A percentile compares a stretch with the other conserved stretches of the same genome.
Conservation (phyloP, 2,329 filamentous ascomycete species). For the Aureobasidium melanogenum region DNA sequence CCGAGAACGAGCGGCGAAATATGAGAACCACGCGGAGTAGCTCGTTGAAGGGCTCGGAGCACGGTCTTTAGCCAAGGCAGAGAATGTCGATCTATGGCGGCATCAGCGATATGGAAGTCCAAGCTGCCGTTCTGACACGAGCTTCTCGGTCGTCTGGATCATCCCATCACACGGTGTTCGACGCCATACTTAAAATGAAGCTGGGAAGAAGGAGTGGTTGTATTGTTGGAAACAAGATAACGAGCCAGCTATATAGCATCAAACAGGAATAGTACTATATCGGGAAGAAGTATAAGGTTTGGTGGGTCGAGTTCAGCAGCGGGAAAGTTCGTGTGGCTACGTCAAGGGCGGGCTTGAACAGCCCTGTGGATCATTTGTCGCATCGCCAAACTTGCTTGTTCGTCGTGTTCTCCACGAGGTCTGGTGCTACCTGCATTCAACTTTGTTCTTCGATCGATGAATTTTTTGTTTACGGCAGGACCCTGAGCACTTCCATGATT, state of each 20-base stretch:
- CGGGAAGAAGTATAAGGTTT: neutral
- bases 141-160: neutral
- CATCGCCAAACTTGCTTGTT: neutral
- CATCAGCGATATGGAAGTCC: neutral
- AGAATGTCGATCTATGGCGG: neutral
- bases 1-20: neutral
- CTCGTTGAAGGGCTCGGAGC: neutral
- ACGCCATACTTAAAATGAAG: no score
- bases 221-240: neutral
- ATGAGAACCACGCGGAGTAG: neutral
- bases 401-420: neutral
- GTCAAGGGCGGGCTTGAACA: neutral
- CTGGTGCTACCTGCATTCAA: neutral
- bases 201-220: neutral
- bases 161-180: neutral
- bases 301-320: neutral
- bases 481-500: neutral
- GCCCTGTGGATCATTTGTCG: constrained; percentile 1
- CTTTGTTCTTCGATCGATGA: neutral
- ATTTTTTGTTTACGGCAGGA: neutral
- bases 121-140: neutral
- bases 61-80: neutral
- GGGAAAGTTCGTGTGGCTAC: neutral
- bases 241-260: neutral
- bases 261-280: neutral